Evolutionary conservation across 2,329 filamentous ascomycete species (phyloP).

Genomic region (Berkeleyomyces rouxiae): DNA sequence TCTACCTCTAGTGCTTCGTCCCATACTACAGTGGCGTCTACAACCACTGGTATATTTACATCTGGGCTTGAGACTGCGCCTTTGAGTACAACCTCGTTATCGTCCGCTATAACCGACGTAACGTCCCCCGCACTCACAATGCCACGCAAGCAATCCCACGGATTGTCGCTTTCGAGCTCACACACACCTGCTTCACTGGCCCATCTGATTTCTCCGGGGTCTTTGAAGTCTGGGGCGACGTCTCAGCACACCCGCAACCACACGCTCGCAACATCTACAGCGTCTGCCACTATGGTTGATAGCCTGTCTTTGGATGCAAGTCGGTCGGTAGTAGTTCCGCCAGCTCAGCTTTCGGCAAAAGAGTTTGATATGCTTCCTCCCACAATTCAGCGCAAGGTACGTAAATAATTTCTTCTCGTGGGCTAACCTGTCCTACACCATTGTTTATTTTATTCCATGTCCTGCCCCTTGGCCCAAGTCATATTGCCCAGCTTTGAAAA

Average conservation of each 20-base stretch:
- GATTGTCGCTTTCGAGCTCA: not conserved
- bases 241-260: conserved; percentile 2
- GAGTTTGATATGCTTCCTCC: conserved; percentile 14
- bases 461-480: no score
- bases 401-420: conserved; percentile 5
- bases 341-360: conserved; percentile 9
- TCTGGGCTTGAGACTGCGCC: not conserved
- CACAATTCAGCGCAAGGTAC: conserved; percentile 16
- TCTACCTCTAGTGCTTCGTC: not conserved
- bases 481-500: no score
- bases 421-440: not conserved
- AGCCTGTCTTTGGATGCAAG: not conserved
- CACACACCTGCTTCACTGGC: not conserved
- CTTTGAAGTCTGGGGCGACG: not conserved
- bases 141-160: not conserved
- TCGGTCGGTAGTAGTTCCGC: conserved; percentile 1
- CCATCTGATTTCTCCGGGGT: not conserved
- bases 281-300: conserved; percentile 6
- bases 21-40: not conserved
- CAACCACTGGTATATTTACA: not conserved
- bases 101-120: not conserved
- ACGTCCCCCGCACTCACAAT: not conserved
- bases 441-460: not conserved
- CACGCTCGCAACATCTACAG: conserved; percentile 4
- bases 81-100: not conserved